Evolutionary conservation across 257 asterid species (phyloP), one percentile per base, ranked within the genome.

Genomic region (Forsythia suspensa): DNA sequence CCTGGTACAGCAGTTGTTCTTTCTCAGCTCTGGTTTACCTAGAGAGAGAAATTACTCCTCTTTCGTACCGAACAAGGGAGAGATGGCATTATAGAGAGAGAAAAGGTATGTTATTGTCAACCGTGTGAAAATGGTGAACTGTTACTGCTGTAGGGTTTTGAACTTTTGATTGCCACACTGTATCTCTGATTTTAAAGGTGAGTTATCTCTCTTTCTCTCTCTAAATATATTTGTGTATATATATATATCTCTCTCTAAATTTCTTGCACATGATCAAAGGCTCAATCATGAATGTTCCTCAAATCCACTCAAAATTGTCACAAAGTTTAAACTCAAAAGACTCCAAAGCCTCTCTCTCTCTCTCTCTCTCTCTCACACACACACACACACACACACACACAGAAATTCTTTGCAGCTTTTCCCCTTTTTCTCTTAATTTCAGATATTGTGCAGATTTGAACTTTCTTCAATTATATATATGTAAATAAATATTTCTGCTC

Each of bases 231-330:
- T 24, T 24, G 24, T 24, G 24, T 24, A 24, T 24, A 24, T 24
- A 24, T 24, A 24, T 24, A 24, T 24, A 24, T 24, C 24, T 70
- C 72, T n/a, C 37, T 65, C 39, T 37, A 37, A 65, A 40, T 46
- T 51, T 40, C 3, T 37, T 63, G 29, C 38, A 52, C 61, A 44
- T 78, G 68, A 36, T 20, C 57, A 48, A 84, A 39, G n/a, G 55
- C 55, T 43, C 15, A 43, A 10, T 43, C 41, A 78, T 8, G 55
- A 52, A 83, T 77, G 85, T 82, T 81, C 83, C 91, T 79, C 71
- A 85, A 89, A 80, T 79, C 80, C 84, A 77, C 86, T 51, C 83
- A 85, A 79, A 76, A 52, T 44, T 16, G 8, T 55, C n/a, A 48
- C 57, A 4, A 48, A 48, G 57, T 48, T 79, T 70, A 39, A 82